phyloP scores from a whole-genome alignment of 1,139 yeast genomes.

The Candida tropicalis region DNA sequence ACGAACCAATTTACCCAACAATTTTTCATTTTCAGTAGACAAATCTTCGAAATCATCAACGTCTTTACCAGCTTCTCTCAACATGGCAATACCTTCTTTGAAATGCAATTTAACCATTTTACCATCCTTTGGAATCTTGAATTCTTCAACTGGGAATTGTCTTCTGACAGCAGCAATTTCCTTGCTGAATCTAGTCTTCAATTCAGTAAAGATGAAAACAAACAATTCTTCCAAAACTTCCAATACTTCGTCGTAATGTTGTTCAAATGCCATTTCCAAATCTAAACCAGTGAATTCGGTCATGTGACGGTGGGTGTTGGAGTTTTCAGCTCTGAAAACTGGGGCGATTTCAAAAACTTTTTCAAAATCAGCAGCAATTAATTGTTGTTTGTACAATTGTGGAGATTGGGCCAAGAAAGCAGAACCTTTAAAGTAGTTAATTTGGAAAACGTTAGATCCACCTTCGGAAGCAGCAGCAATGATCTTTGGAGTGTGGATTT shows the following conservation, averaged over 20 bases:
- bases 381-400: slow-evolving; percentile 95
- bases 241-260: slow-evolving; percentile 94
- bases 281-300: slow-evolving; percentile 98
- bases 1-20: slow-evolving; percentile 87
- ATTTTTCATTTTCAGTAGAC: slow-evolving; percentile 91
- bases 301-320: slow-evolving; percentile 99
- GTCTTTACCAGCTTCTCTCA: slow-evolving; percentile 81
- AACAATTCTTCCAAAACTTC: slow-evolving; percentile 84
- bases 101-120: slow-evolving; percentile 89
- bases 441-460: slow-evolving; percentile 94
- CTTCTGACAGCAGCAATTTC: slow-evolving; percentile 90
- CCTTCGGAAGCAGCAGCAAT: slow-evolving; percentile 97
- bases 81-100: slow-evolving; percentile 87
- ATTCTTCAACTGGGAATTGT: slow-evolving; percentile 97
- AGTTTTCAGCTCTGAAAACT: slow-evolving; percentile 98
- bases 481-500: slow-evolving; percentile 94
- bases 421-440: slow-evolving; percentile 86
- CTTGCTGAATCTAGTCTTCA: slow-evolving; percentile 73
- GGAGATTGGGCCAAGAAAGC: slow-evolving; percentile 98
- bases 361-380: slow-evolving; percentile 97
- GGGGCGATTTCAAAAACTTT: slow-evolving; percentile 95
- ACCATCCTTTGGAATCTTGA: slow-evolving; percentile 84
- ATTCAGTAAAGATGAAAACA: slow-evolving; percentile 82
- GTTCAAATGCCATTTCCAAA: slow-evolving; percentile 97
- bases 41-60: slow-evolving; percentile 87